Evolutionary conservation across 345 rosid species (phyloP), one percentile per base, ranked within the genome.

Genomic region (Tarenaya hassleriana): DNA sequence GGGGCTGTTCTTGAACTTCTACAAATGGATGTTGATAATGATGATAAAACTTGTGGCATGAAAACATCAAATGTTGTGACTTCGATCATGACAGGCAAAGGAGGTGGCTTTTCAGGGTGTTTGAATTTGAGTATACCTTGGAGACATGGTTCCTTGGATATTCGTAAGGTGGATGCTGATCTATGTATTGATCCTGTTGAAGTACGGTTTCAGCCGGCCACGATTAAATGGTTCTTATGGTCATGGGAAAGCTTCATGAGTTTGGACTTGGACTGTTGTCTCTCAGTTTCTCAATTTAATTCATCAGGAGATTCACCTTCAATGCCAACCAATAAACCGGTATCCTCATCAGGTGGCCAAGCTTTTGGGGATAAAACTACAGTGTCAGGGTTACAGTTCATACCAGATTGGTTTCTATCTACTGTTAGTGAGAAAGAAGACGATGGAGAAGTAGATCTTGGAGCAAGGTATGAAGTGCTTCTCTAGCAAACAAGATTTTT

Each of bases 71-170:
- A 69, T 62, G 58, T 60, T 37, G 67, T 74, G 33, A 73, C 61
- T 55, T 77, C 82, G 51, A 76, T 92, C 55, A 32, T 83, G 68
- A 73, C 71, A 21, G 84, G 95, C 45, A 62, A 68, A 56, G 63
- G 69, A 69, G 94, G 78, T 63, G 86, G 94, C 61, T 75, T 88
- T 70, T 84, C 96, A 5, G 98, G 98, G 60, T 76, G 72, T 66
- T 54, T 92, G 58, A 84, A 68, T 63, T 74, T 88, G 47, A 88
- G 86, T 70, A 88, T 92, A 63, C 98, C 98, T 42, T 92, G 96
- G 92, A 81, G 69, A 70, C 73, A 92, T 72, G 98, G 96, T 74
- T 79, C 90, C 24, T 70, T 88, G 66, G 98, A 92, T 64, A 81
- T 92, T 47, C 77, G 80, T 69, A 82, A 76, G 68, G 83, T 92